Evolutionary conservation across 2,329 filamentous ascomycete species (phyloP), one percentile per base, ranked within the genome.

Genomic region (Fusarium burgessii): DNA sequence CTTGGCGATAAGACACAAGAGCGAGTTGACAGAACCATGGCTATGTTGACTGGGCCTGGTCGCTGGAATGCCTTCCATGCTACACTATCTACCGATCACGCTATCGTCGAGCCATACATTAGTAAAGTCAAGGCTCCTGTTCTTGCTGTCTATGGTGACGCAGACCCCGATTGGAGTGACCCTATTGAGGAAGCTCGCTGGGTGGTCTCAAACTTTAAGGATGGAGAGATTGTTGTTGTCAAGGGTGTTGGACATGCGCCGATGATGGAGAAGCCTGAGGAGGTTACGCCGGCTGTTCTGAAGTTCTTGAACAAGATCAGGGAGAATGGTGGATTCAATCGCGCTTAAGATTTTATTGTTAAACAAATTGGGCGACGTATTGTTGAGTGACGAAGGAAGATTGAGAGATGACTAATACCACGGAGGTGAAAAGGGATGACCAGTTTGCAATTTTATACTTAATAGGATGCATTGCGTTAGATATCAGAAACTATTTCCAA

Each of bases 51-150:
- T 10, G 49, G 58, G 2, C 68, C 68, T 46, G 68, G 67, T 15
- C 64, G 50, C 3, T 71, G 68, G 68, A 43, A 63, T 9, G 68
- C 68, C 3, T 71, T 71, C 33, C 68, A 71, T 13, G 58, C 68
- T n/a, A 68, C 68, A 11, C 25, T 68, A 0, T 68, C 68, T 2
- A 63, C 68, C 5, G 54, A 71, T 13, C 68, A 71, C 8, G 25
- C 32, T 5, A 41, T 71, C 0, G 68, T 71, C 2, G 42, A 35
- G 2, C 68, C 68, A 0, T 71, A 58, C 32, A n/a, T 71, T 4
- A 51, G 27, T 18, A 71, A 63, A 4, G 68, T 68, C 8, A 56
- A 58, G 5, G 63, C 68, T n/a, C 68, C 68, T 3, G 68, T 71
- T 6, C 51, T 71, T 10, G 68, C 66, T 20, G 50, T 71, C 7